Percentiles rank a stretch among this genome's conserved stretches.
Conservation (phyloP, 148 eudicot genomes). For the Rhododendron griersonianum region DNA sequence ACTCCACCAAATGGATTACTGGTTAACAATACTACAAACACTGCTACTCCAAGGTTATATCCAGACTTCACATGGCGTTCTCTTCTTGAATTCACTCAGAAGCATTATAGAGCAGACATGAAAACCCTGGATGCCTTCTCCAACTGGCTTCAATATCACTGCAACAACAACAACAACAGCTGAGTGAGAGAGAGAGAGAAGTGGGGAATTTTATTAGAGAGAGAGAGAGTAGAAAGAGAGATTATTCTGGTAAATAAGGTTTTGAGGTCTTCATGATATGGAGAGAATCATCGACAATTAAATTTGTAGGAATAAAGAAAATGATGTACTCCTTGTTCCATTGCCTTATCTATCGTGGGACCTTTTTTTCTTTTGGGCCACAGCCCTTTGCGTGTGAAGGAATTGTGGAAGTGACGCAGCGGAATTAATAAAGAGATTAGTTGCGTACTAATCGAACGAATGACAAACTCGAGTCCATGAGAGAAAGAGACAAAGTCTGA, state of each 20-base stretch:
- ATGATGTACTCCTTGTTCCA: neutral
- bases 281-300: neutral
- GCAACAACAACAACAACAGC: too few species aligned
- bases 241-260: neutral
- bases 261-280: neutral
- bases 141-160: slow-evolving; percentile 14
- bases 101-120: slow-evolving; percentile 40
- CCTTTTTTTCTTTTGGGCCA: neutral
- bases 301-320: neutral
- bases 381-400: too few species aligned
- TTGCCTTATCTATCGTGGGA: neutral
- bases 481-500: too few species aligned
- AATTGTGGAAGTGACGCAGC: too few species aligned
- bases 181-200: neutral
- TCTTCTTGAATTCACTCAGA: slow-evolving; percentile 41
- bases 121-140: slow-evolving; percentile 37
- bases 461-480: too few species aligned
- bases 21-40: neutral
- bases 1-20: slow-evolving; percentile 37
- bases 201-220: too few species aligned
- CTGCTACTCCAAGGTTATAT: slow-evolving; percentile 24
- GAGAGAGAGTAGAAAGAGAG: neutral
- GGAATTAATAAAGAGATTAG: too few species aligned
- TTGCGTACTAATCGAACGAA: too few species aligned
- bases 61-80: slow-evolving; percentile 46